A percentile compares a stretch with the other conserved stretches of the same genome.
These are phyloP conservation scores for Monotropa hypopitys DNA, from an alignment of 179 eudicot species.

Conservation along the genomic window DNA sequence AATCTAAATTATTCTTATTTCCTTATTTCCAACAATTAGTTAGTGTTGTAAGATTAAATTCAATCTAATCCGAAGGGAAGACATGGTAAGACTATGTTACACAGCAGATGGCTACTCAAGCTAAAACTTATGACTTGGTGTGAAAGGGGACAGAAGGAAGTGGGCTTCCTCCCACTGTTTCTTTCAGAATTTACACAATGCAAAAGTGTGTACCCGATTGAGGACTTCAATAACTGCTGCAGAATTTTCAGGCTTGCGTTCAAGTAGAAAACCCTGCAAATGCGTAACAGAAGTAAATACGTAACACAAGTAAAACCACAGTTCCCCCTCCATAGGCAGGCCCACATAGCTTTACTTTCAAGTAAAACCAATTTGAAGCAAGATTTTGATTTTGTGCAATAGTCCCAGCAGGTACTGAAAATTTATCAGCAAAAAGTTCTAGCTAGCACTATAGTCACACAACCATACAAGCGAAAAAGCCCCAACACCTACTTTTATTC, in stretches of 20 bases:
- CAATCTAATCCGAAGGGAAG: neutral
- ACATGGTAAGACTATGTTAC: neutral
- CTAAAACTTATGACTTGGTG: neutral
- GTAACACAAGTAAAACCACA: neutral
- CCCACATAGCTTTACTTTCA: neutral
- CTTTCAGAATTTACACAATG: neutral
- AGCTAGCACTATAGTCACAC: neutral
- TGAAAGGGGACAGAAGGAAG: neutral
- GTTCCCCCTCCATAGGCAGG: neutral
- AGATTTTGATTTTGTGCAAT: neutral
- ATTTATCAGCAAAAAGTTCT: neutral
- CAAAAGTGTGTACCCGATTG: slow-evolving; percentile 36
- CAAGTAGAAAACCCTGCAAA: slow-evolving; percentile 70
- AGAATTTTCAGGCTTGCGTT: slow-evolving; percentile 64
- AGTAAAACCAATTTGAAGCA: neutral
- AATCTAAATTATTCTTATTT: no score
- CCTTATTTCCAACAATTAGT: no score
- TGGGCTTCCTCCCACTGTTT: neutral
- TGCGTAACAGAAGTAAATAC: neutral
- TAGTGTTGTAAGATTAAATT: neutral
- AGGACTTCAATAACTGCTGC: slow-evolving; percentile 56
- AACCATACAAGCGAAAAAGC: neutral
- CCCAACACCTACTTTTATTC: neutral
- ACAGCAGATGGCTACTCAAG: neutral
- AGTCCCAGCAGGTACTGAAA: neutral